Conservation (phyloP, 129 eudicot genomes). For the Tagetes erecta region DNA sequence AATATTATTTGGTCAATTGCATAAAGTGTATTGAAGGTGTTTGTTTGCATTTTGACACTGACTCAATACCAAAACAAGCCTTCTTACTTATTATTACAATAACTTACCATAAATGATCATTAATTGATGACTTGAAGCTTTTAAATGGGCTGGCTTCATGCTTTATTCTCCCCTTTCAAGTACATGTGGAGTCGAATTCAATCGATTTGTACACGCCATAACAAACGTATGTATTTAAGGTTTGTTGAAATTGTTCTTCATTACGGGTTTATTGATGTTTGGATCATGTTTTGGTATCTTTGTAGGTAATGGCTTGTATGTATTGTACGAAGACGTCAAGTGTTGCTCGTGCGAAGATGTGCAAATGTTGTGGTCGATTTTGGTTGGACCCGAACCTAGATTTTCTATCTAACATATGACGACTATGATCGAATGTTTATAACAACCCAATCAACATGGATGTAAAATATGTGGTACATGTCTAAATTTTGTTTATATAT, state of each 20-base stretch:
- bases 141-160: constrained; percentile 71
- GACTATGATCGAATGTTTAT: background rate
- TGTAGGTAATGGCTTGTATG: constrained; percentile 52
- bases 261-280: background rate
- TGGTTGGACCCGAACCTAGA: constrained; percentile 52
- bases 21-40: constrained; percentile 32
- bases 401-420: background rate
- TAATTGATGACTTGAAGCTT: constrained; percentile 43
- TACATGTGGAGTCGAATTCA: constrained; percentile 50
- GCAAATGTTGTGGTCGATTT: constrained; percentile 67
- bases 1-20: constrained; percentile 30
- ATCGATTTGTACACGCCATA: constrained; percentile 13
- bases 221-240: constrained; percentile 38
- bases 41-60: constrained; percentile 39
- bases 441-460: background rate
- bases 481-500: background rate
- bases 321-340: constrained; percentile 69
- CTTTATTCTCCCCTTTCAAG: constrained; percentile 64
- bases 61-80: constrained; percentile 49
- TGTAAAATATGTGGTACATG: constrained; percentile 1
- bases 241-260: background rate
- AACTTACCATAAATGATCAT: constrained; percentile 10
- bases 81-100: constrained; percentile 25
- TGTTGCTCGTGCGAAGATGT: constrained; percentile 78
- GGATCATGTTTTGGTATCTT: constrained; percentile 2